These are phyloP conservation scores for Mucor irregularis DNA, from an alignment of 371 early-diverging fungal species.

Conservation along the genomic window DNA sequence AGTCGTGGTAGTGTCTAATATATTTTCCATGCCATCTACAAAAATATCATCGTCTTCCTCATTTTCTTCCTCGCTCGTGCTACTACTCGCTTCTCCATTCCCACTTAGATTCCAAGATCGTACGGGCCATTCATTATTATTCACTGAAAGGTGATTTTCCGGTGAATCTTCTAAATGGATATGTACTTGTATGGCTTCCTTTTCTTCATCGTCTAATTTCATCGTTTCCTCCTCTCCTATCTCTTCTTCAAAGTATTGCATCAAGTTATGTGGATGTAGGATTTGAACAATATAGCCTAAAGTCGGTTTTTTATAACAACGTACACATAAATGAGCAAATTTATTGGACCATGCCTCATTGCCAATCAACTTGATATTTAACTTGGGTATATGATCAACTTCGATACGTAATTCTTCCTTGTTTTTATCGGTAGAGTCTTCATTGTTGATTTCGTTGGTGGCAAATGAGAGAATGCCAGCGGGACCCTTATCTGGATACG, in stretches of 20 bases:
- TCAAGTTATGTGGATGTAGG: constrained; percentile 26
- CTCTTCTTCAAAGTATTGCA: constrained; percentile 21
- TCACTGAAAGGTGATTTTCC: constrained; percentile 14
- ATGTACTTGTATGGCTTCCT: neutral
- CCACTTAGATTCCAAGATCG: constrained; percentile 5
- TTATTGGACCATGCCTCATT: constrained; percentile 22
- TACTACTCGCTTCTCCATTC: neutral
- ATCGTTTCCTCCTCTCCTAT: neutral
- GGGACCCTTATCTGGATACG: constrained; percentile 16
- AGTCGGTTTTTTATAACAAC: constrained; percentile 19
- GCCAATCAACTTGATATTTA: constrained; percentile 2
- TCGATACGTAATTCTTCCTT: constrained; percentile 9
- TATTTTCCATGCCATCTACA: constrained; percentile 36
- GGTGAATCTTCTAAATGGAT: neutral
- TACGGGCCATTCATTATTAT: constrained; percentile 41
- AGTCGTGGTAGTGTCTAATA: constrained; percentile 2
- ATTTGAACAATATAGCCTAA: constrained; percentile 21
- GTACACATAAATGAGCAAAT: constrained; percentile 38
- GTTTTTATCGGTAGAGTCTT: neutral
- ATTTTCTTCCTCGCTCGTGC: constrained; percentile 34
- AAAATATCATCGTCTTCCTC: constrained; percentile 39
- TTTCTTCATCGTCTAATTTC: constrained; percentile 5
- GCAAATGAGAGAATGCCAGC: neutral
- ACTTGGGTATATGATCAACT: neutral
- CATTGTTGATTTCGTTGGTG: neutral